Base-by-base conservation (phyloP, 129 eudicot genomes). In the Arctium lappa region DNA sequence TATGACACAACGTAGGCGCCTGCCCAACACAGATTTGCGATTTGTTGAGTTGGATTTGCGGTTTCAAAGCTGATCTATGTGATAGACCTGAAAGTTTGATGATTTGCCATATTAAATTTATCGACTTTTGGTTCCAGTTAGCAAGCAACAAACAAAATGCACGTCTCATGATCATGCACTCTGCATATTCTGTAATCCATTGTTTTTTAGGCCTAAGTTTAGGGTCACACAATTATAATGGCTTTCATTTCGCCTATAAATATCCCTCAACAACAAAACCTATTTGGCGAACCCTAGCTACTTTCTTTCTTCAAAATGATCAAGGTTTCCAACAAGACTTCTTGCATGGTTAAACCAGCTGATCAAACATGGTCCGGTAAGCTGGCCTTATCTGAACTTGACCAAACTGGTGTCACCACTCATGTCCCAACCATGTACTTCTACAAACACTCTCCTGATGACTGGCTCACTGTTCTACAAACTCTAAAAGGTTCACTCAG, bases 361-460 rank as follows among this genome's bases (percentile, higher is more conserved):
- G 75, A 81, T 16, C 80, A 77, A 44, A 91, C 92, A 56, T 85
- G 88, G 89, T 85, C 79, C 18, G 90, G 91, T 37, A 31, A 34
- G 79, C 73, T 91, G 46, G 75, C 89, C 62, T 79, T 91, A 37
- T 78, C 95, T 13, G 92, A 89, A 65, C 73, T 82, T 10, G 95
- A 91, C 73, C 92, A 91, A 81, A 79, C 63, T 5, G 88, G 85
- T 36, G 79, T 72, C 31, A 74, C 80, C 42, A 76, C 75, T 6
- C 91, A 89, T 72, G 84, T 87, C 68, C 90, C 91, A 6, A 80
- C 86, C 42, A 63, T 91, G 48, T 87, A 91, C 83, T 89, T 87
- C 87, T 91, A 89, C 86, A 60, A 12, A 46, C 85, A 83, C 0
- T 29, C 84, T 34, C 39, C 82, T 13, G 48, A 86, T 0, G 77